phyloP scores from a whole-genome alignment of 2,329 filamentous ascomycete genomes.

The Xylaria sp. region DNA sequence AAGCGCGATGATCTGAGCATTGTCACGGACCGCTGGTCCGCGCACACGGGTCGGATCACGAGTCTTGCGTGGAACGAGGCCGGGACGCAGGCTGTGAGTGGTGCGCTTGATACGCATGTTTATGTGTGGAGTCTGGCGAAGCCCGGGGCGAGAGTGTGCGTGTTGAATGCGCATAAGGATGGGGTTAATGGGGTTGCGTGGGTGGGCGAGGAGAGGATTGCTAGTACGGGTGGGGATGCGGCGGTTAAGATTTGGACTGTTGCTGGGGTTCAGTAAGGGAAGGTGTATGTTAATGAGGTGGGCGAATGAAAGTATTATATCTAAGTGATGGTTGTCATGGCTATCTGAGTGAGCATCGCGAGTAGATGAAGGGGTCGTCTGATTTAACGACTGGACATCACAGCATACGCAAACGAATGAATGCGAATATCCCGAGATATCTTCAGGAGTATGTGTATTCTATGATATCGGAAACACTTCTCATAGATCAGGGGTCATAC shows the following conservation, averaged over 20 bases:
- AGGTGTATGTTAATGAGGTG: not conserved
- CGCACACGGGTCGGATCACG: conserved; percentile 54
- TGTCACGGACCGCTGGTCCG: conserved; percentile 68
- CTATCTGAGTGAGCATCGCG: too few species aligned
- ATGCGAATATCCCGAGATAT: too few species aligned
- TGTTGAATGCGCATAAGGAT: conserved; percentile 88
- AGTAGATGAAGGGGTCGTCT: too few species aligned
- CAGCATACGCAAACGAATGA: too few species aligned
- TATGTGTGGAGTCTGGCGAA: conserved; percentile 85
- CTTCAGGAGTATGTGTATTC: too few species aligned
- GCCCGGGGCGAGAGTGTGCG: conserved; percentile 79
- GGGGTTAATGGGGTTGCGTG: conserved; percentile 85
- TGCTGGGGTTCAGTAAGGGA: conserved; percentile 43
- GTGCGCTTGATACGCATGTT: conserved; percentile 83
- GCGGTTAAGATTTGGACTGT: conserved; percentile 85
- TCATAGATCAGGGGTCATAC: too few species aligned
- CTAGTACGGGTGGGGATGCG: conserved; percentile 80
- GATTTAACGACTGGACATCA: too few species aligned
- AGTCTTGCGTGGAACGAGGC: conserved; percentile 69
- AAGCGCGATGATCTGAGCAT: conserved; percentile 55
- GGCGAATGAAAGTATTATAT: not conserved
- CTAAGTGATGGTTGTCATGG: too few species aligned
- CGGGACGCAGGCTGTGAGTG: conserved; percentile 75
- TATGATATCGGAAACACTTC: too few species aligned
- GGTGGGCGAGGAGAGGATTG: conserved; percentile 63